Evolutionary conservation across 2,329 filamentous ascomycete genomes (phyloP).

Genomic region (Pleurostoma richardsiae): DNA sequence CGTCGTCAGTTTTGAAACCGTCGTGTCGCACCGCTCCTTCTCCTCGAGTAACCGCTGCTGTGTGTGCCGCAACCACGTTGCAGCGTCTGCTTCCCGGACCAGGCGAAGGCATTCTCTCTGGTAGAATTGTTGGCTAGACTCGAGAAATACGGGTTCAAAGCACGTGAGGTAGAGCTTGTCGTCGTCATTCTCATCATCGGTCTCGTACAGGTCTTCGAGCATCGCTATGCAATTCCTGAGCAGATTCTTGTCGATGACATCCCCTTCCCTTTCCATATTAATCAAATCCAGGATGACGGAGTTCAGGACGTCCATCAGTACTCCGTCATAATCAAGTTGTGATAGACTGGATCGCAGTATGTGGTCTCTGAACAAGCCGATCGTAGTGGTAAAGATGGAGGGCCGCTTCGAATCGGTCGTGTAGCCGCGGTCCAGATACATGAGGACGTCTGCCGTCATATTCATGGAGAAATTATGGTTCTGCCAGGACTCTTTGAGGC

Average conservation of each 20-base stretch:
- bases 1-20: constrained; percentile 68
- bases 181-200: constrained; percentile 68
- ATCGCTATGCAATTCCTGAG: constrained; percentile 83
- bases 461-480: constrained; percentile 91
- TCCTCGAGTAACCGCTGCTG: constrained; percentile 75
- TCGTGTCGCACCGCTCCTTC: constrained; percentile 74
- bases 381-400: constrained; percentile 78
- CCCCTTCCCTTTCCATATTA: constrained; percentile 84
- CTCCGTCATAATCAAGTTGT: constrained; percentile 19
- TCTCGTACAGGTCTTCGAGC: constrained; percentile 84
- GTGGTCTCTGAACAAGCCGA: constrained; percentile 83
- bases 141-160: constrained; percentile 77
- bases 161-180: constrained; percentile 77
- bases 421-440: constrained; percentile 93
- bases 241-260: constrained; percentile 77
- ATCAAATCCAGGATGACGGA: constrained; percentile 86
- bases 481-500: constrained; percentile 74
- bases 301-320: constrained; percentile 71
- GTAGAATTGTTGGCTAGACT: constrained; percentile 70
- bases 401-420: constrained; percentile 65
- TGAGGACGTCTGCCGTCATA: constrained; percentile 93
- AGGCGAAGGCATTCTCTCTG: constrained; percentile 67
- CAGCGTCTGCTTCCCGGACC: constrained; percentile 72
- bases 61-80: constrained; percentile 74
- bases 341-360: constrained; percentile 62